Evolutionary conservation across 2,329 filamentous ascomycete genomes (phyloP).

Genomic region (Arthrobotrys sphaeroides): DNA sequence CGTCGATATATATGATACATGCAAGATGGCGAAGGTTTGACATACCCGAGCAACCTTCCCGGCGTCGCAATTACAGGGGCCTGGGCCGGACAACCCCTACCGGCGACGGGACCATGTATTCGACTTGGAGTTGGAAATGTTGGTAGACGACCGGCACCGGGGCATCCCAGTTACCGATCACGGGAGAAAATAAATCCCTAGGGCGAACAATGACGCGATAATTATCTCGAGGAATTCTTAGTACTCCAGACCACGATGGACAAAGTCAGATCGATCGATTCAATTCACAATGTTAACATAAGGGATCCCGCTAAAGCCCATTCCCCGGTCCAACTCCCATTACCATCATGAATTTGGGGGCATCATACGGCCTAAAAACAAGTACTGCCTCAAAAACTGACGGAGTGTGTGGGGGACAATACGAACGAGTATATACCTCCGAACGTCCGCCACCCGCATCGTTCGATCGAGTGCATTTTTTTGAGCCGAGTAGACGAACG

Average conservation of each 20-base stretch:
- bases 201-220: neutral
- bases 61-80: conserved; percentile 20
- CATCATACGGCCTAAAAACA: neutral
- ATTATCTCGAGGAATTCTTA: conserved; percentile 14
- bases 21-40: neutral
- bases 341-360: neutral
- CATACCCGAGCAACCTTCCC: neutral
- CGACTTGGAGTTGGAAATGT: neutral
- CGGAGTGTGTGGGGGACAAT: neutral
- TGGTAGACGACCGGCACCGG: neutral
- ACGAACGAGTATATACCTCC: neutral
- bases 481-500: neutral
- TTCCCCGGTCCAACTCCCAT: neutral
- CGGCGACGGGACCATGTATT: neutral
- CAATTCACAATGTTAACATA: neutral
- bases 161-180: neutral
- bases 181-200: neutral
- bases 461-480: conserved; percentile 41
- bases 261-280: neutral
- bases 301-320: neutral
- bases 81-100: neutral
- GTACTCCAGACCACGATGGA: neutral
- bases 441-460: conserved; percentile 7
- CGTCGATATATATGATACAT: neutral
- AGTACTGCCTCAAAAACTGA: neutral